phyloP scores from a whole-genome alignment of 192 early-diverging fungal species.

The Mortierella alpina region DNA sequence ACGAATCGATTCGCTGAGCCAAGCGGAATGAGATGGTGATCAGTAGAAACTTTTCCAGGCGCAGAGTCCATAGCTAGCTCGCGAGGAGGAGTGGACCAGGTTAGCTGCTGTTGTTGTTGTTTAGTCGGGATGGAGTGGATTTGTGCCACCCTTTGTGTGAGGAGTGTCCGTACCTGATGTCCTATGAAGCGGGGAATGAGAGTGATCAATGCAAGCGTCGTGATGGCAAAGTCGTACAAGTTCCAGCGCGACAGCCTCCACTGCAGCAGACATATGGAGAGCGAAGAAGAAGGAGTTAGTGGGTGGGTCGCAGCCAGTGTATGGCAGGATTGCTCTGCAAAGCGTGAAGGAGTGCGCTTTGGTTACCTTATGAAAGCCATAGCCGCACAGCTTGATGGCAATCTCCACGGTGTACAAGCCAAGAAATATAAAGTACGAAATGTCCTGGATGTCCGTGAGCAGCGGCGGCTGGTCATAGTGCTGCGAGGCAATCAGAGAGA shows the following conservation, averaged over 20 bases:
- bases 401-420: conserved; percentile 38
- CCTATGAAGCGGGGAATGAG: conserved; percentile 45
- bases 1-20: conserved; percentile 47
- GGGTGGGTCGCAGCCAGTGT: neutral
- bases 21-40: conserved; percentile 51
- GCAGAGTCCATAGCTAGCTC: conserved; percentile 37
- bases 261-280: neutral
- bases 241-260: conserved; percentile 50
- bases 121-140: neutral
- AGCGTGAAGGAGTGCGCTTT: neutral
- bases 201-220: conserved; percentile 31
- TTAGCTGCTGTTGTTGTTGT: neutral
- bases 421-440: conserved; percentile 44
- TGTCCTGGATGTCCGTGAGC: conserved; percentile 51
- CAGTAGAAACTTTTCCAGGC: conserved; percentile 41
- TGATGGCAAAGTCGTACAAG: conserved; percentile 35
- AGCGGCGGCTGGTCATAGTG: conserved; percentile 20
- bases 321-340: neutral
- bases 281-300: neutral
- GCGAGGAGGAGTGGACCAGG: too few relatives aligned
- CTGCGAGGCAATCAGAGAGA: conserved; percentile 56
- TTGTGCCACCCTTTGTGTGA: too few relatives aligned
- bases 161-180: conserved; percentile 21
- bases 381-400: conserved; percentile 30
- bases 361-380: conserved; percentile 41